Base-by-base conservation (phyloP, 805 yeast species). In the Wickerhamiella shivajii region DNA sequence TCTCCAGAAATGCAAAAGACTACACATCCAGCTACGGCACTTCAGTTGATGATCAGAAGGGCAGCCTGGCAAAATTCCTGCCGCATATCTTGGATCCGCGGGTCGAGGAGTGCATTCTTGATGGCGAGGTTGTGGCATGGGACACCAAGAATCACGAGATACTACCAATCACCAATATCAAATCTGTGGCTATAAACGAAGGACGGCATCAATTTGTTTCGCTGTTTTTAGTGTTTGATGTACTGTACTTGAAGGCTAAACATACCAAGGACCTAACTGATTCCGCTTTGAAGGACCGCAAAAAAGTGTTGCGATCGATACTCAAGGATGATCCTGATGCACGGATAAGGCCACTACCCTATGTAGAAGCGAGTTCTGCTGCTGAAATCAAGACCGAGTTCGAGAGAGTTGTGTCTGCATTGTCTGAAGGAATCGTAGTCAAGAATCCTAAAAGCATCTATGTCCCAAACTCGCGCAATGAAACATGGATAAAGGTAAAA, bases 121-220 rank as follows among this genome's bases (percentile, higher is more conserved):
- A 87, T 56, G 96, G 97, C 1, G 98, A 87, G 53, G 80, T 87
- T 87, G 74, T 87, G 2, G 81, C 92, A 0, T 84, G 71, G 66
- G 94, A 85, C 53, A 69, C 70, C 1, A 37, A 36, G 2, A 34
- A 59, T 53, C 29, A 55, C 62, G 37, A 48, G 1, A 61, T 81
- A 3, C 57, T 84, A 15, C 93, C 95, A 0, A 81, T 81, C 58
- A 92, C 93, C 0, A 67, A 78, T 1, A 66, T 90, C 18, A 78
- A 79, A 49, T 63, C 77, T 4, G 67, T 79, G 11, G 87, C 87
- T 0, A 49, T 67, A 4, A 69, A 61, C 20, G 34, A 36, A 4
- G 44, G 43, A n/a, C 25, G 31, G 21, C 43, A 42, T 6, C 25
- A 31, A 4, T 48, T 49, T n/a, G 41, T 47, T 24, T 59, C 58